Percentiles rank a stretch among this genome's conserved stretches.
Conservation (phyloP, 2,329 filamentous ascomycete genomes). For the Claviceps pusilla region DNA sequence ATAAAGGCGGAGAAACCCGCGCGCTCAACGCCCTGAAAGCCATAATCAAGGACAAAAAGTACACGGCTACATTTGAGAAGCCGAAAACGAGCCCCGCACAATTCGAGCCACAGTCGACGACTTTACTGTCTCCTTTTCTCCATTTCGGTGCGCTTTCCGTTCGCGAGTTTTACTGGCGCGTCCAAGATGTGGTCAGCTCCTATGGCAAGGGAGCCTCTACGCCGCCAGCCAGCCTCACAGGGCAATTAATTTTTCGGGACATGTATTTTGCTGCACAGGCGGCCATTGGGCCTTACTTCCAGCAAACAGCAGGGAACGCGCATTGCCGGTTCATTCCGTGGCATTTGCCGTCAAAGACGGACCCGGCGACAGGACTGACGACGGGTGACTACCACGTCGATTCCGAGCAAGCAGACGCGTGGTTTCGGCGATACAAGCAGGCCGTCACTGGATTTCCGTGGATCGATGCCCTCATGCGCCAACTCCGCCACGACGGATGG, state of each 20-base stretch:
- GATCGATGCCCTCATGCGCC: constrained; percentile 69
- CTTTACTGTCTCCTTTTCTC: constrained; percentile 55
- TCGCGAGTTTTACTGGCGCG: constrained; percentile 59
- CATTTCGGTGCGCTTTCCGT: constrained; percentile 62
- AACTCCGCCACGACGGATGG: constrained; percentile 58
- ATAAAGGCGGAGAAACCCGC: constrained; percentile 54
- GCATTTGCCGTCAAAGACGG: constrained; percentile 52
- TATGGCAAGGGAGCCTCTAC: constrained; percentile 41
- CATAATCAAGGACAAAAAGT: constrained; percentile 47
- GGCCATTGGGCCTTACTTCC: constrained; percentile 46
- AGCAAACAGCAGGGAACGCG: constrained; percentile 49
- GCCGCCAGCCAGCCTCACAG: constrained; percentile 54
- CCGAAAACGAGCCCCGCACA: constrained; percentile 60
- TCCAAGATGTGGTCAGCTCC: constrained; percentile 43
- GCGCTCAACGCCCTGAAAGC: constrained; percentile 43
- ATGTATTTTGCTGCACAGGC: constrained; percentile 76
- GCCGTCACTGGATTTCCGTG: constrained; percentile 64
- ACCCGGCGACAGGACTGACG: constrained; percentile 26
- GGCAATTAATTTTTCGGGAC: constrained; percentile 62
- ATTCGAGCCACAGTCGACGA: constrained; percentile 59
- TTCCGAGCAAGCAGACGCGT: constrained; percentile 42
- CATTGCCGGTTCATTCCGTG: constrained; percentile 63
- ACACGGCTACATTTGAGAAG: constrained; percentile 61
- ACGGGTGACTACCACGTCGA: constrained; percentile 52
- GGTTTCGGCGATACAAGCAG: constrained; percentile 53